A percentile compares a stretch with the other conserved stretches of the same genome.
Conservation (phyloP, 169 alveolate species). For the Plasmodium coatneyi region DNA sequence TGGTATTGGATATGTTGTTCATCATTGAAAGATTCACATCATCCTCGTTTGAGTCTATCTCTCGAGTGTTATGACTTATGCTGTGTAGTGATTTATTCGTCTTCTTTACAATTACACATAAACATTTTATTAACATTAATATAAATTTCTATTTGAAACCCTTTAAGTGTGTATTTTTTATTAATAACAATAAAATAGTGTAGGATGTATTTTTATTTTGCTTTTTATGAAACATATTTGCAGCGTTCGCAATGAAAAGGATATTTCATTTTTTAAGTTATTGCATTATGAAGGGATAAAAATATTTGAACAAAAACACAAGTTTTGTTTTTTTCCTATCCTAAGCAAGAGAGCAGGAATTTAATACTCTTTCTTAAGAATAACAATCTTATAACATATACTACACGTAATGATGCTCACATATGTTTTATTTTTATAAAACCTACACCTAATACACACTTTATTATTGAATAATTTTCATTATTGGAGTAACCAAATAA, state of each 20-base stretch:
- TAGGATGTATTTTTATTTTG: neutral
- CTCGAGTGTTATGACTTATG: neutral
- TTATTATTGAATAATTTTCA: neutral
- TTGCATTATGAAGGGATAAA: neutral
- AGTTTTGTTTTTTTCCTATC: neutral
- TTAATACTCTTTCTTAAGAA: neutral
- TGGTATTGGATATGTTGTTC: neutral
- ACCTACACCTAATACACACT: neutral
- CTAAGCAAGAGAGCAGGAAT: neutral
- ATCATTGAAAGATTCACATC: neutral
- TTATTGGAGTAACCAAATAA: neutral
- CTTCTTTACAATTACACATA: neutral
- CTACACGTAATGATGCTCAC: neutral
- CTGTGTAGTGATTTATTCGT: neutral
- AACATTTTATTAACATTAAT: neutral
- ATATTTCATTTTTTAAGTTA: neutral
- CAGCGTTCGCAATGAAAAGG: neutral
- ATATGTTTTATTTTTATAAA: neutral
- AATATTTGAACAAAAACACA: neutral
- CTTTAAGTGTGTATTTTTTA: neutral
- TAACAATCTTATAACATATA: neutral
- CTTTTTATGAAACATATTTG: neutral
- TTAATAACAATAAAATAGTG: neutral
- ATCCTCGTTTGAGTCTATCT: neutral
- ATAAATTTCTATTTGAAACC: neutral